A percentile compares a stretch with the other conserved stretches of the same genome.
Evolutionary conservation across 805 yeast species (phyloP).

Genomic region (Monosporozyma unispora): DNA sequence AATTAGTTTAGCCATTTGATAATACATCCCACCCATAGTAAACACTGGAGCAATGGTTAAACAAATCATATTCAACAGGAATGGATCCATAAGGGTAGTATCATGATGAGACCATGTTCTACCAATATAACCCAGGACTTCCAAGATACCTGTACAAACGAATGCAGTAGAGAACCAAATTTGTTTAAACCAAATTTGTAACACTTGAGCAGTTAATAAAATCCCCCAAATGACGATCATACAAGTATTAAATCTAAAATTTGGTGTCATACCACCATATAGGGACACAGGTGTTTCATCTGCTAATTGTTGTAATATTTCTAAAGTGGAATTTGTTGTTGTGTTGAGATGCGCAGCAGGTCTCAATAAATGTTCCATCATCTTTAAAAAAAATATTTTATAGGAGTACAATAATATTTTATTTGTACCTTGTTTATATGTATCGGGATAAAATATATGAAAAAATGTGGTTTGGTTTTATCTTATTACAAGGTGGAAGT

Average conservation of each 20-base stretch:
- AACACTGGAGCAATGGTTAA: constrained; percentile 77
- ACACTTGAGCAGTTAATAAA: constrained; percentile 35
- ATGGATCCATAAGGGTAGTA: constrained; percentile 33
- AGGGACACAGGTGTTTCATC: constrained; percentile 20
- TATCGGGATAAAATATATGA: too few relatives aligned
- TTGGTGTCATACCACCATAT: constrained; percentile 42
- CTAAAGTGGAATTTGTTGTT: constrained; percentile 27
- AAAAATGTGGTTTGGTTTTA: too few relatives aligned
- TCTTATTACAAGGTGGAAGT: too few relatives aligned
- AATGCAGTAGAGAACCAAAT: constrained; percentile 60
- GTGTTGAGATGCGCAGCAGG: background rate
- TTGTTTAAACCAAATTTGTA: constrained; percentile 42
- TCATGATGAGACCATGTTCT: constrained; percentile 41
- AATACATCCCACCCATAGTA: constrained; percentile 77
- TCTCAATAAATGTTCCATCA: background rate
- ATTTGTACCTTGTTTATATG: too few relatives aligned
- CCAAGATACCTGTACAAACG: constrained; percentile 47
- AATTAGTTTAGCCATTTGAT: constrained; percentile 55
- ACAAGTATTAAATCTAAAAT: constrained; percentile 47
- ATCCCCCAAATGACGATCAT: constrained; percentile 48
- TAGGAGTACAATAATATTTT: too few relatives aligned
- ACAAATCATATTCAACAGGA: constrained; percentile 54
- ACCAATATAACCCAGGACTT: constrained; percentile 60
- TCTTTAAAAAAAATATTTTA: background rate
- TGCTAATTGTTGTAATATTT: constrained; percentile 36